Percentiles rank a stretch among this genome's conserved stretches.
These are phyloP conservation scores for Fraxinus quadrangulata DNA, from an alignment of 257 asterid genomes.

Conservation along the genomic window DNA sequence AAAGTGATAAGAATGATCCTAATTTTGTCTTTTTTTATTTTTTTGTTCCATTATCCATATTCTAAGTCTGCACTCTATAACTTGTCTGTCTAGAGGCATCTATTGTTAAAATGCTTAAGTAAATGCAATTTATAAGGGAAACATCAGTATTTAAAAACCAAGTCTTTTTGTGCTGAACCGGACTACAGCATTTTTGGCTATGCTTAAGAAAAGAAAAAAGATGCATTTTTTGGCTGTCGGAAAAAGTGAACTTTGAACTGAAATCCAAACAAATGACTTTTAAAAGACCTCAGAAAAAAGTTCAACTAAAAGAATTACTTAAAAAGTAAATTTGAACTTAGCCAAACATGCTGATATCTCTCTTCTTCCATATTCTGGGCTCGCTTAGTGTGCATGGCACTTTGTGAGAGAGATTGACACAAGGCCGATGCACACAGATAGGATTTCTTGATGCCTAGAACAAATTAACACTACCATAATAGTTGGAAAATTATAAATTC, in stretches of 20 bases:
- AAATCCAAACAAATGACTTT: neutral
- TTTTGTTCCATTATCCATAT: constrained; percentile 33
- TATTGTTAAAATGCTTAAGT: neutral
- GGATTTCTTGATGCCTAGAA: neutral
- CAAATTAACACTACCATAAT: too few relatives aligned
- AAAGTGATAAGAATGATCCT: constrained; percentile 28
- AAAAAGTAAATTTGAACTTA: neutral
- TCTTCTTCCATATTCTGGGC: neutral
- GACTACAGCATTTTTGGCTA: neutral
- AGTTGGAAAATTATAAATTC: neutral
- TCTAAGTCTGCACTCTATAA: constrained; percentile 7
- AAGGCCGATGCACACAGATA: neutral
- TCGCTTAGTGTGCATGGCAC: neutral
- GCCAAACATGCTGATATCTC: neutral
- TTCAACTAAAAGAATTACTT: neutral
- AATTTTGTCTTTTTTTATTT: constrained; percentile 17
- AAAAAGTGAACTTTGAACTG: neutral
- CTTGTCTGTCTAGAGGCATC: neutral
- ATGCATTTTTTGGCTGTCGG: too few relatives aligned
- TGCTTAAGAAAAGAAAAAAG: neutral
- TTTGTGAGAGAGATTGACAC: neutral
- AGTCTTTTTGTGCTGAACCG: neutral
- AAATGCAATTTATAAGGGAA: neutral
- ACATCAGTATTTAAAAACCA: neutral
- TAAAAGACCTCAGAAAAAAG: neutral